Percentiles rank a stretch among this genome's conserved stretches.
Conservation (phyloP, 176 grass and related monocot genomes). For the Hsuehochloa calcarea region DNA sequence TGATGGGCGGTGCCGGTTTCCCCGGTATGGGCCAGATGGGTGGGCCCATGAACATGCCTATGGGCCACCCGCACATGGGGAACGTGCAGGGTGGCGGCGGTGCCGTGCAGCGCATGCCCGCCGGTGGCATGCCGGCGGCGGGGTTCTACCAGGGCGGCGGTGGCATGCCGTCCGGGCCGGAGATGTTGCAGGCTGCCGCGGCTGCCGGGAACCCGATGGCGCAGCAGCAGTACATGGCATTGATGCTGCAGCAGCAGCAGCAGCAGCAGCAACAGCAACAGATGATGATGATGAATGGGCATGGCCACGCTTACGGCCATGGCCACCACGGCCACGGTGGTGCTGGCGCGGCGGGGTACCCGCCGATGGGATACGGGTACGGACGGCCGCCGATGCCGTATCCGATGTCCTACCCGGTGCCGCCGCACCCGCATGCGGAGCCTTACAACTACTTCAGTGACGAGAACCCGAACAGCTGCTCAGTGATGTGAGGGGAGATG, state of each 20-base stretch:
- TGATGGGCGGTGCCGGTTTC: constrained; percentile 50
- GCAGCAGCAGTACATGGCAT: constrained; percentile 49
- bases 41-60: constrained; percentile 43
- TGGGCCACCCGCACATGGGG: constrained; percentile 48
- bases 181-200: constrained; percentile 57
- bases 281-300: constrained; percentile 46
- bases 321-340: background rate
- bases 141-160: constrained; percentile 30
- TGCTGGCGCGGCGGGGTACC: constrained; percentile 33
- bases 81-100: constrained; percentile 22
- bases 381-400: constrained; percentile 46
- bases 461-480: constrained; percentile 69
- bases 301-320: constrained; percentile 3
- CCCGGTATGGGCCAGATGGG: constrained; percentile 54
- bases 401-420: constrained; percentile 41
- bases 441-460: constrained; percentile 71
- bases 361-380: constrained; percentile 70
- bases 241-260: constrained; percentile 53
- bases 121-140: constrained; percentile 21
- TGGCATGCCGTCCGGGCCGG: constrained; percentile 28
- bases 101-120: constrained; percentile 34
- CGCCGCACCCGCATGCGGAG: constrained; percentile 35
- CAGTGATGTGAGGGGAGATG: constrained; percentile 45
- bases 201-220: constrained; percentile 41
- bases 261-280: constrained; percentile 45